Conservation (phyloP, 768 basidiomycete genomes). For the Xerocomus spinulosus region DNA sequence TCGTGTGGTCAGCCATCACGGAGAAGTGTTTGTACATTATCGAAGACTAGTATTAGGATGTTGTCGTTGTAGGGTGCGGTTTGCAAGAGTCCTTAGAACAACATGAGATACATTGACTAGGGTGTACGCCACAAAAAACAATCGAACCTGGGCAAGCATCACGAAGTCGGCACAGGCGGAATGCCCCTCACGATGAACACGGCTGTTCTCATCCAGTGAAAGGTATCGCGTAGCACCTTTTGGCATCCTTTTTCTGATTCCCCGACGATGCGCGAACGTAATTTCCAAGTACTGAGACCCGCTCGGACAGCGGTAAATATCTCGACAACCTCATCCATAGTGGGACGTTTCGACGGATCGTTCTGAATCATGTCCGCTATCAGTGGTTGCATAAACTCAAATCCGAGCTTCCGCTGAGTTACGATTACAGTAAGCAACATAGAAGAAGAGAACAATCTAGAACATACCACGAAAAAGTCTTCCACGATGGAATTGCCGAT, state of each 20-base stretch:
- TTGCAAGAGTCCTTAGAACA: too few relatives aligned
- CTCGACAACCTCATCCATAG: neutral
- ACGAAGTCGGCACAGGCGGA: neutral
- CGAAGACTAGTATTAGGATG: too few relatives aligned
- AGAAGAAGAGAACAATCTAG: neutral
- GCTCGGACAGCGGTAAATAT: neutral
- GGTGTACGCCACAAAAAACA: neutral
- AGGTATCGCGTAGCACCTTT: neutral
- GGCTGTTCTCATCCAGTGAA: neutral
- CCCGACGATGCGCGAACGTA: neutral
- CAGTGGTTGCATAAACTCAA: neutral
- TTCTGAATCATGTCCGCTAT: neutral
- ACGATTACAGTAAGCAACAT: neutral
- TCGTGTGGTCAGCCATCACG: too few relatives aligned
- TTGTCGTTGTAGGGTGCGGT: too few relatives aligned
- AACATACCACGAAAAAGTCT: constrained; percentile 20
- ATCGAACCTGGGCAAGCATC: neutral
- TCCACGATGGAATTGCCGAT: constrained; percentile 35
- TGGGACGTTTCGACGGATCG: neutral
- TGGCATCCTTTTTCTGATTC: neutral
- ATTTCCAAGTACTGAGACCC: neutral
- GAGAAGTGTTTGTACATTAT: too few relatives aligned
- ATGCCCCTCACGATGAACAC: neutral
- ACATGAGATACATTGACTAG: too few relatives aligned
- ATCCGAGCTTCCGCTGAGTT: neutral